Base-by-base conservation (phyloP, 2,329 filamentous ascomycete genomes). In the Elsinoe perseae region DNA sequence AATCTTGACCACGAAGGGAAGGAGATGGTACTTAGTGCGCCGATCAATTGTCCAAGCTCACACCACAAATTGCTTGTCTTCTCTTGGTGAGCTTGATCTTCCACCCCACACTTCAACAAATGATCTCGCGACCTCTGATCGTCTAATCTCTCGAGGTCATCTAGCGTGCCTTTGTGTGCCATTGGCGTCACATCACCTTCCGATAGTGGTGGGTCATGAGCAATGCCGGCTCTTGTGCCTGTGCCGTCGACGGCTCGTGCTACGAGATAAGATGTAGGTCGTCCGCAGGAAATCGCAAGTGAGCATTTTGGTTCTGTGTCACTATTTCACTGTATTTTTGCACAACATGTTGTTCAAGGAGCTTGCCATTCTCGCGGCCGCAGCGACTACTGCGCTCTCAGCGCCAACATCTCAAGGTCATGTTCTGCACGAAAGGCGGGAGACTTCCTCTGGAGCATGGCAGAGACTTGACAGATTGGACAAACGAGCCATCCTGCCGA, bases 341-440 rank as follows among this genome's bases (percentile, higher is more conserved):
- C 27, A 20, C 44, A 50, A 9, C 2, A 50, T 50, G 44, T 27
- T 50, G 25, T 30, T 34, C 25, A 50, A 50, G 44, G 44, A 30
- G 25, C 23, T 50, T 10, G 28, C 44, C 18, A 12, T 50, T 7
- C n/a, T 34, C 18, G 27, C 28, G 16, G 25, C 28, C n/a, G 44
- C 44, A 21, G 16, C 18, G 12, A 30, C 14, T 27, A 20, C 25
- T 21, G 28, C 44, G 28, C 25, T 30, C 9, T 34, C 34, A 3
- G 36, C 16, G 50, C 54, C 62, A 12, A 21, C 58, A 56, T 32
- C 27, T n/a, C 46, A 56, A 34, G 46, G 36, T 44, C 72, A 76
- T 67, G 71, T 74, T 21, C 59, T 73, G 9, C 74, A 75, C 60
- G 73, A 76, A 60, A 73, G 71, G 61, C 70, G 73, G 30, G 61